Conservation (phyloP, 148 eudicot genomes). For the Vaccinium corymbosum region DNA sequence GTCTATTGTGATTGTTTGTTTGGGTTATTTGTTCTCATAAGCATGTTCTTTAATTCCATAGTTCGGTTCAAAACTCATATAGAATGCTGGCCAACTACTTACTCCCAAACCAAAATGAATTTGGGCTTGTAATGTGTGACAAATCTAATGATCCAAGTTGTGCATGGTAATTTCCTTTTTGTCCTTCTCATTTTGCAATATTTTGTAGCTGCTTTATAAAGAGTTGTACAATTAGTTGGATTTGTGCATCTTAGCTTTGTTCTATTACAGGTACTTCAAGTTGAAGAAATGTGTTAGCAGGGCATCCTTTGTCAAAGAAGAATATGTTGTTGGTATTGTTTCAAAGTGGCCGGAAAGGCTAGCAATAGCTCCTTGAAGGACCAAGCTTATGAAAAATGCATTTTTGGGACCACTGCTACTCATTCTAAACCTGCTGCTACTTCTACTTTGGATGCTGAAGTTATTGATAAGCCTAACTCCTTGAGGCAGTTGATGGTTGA, state of each 20-base stretch:
- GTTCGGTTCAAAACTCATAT: too few relatives aligned
- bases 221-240: too few relatives aligned
- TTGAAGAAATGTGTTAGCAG: slow-evolving; percentile 85
- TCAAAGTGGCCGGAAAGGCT: slow-evolving; percentile 96
- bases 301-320: slow-evolving; percentile 58
- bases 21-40: too few relatives aligned
- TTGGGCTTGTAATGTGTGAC: slow-evolving; percentile 69
- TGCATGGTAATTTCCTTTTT: slow-evolving; percentile 61
- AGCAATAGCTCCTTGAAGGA: slow-evolving; percentile 69
- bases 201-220: not conserved
- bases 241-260: slow-evolving; percentile 12
- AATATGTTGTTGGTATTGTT: slow-evolving; percentile 62
- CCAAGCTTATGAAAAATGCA: slow-evolving; percentile 54
- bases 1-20: too few relatives aligned
- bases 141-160: slow-evolving; percentile 75
- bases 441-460: too few relatives aligned
- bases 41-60: too few relatives aligned
- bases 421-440: too few relatives aligned
- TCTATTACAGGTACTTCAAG: slow-evolving; percentile 69
- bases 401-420: too few relatives aligned
- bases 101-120: slow-evolving; percentile 76
- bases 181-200: not conserved
- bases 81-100: too few relatives aligned
- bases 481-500: too few relatives aligned
- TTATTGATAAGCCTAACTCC: too few relatives aligned